Percentiles rank a stretch among this genome's conserved stretches.
phyloP scores from a whole-genome alignment of 805 yeast species.

The Yamadazyma scolyti region DNA sequence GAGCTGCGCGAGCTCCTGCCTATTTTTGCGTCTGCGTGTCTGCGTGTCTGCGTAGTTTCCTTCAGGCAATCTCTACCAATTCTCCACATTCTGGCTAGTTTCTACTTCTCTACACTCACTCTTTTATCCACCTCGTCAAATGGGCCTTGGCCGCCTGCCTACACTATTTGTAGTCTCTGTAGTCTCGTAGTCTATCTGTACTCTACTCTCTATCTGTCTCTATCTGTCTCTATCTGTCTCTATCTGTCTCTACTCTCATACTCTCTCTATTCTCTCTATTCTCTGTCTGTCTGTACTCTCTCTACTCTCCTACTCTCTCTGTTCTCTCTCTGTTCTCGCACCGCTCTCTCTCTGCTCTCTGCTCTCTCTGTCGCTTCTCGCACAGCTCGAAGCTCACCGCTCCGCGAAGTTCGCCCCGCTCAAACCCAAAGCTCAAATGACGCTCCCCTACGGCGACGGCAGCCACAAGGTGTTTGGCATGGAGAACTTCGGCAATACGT shows the following conservation, averaged over 20 bases:
- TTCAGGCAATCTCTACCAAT: too few species aligned
- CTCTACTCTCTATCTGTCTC: too few species aligned
- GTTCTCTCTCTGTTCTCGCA: neutral
- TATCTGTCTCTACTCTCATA: too few species aligned
- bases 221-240: too few species aligned
- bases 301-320: neutral
- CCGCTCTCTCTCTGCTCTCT: neutral
- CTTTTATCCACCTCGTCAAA: too few species aligned
- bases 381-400: neutral
- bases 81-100: too few species aligned
- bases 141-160: too few species aligned
- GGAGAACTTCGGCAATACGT: conserved; percentile 87
- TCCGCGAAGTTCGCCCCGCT: neutral
- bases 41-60: neutral
- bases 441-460: conserved; percentile 55
- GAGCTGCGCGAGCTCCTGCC: neutral
- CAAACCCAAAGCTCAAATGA: neutral
- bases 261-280: too few species aligned
- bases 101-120: too few species aligned
- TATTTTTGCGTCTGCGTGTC: too few species aligned
- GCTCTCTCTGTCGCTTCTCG: conserved; percentile 4
- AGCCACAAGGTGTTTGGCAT: conserved; percentile 69
- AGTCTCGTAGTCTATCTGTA: too few species aligned
- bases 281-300: neutral
- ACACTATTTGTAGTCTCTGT: too few species aligned